Conservation (phyloP, 805 yeast species). For the Starmerella vitae region DNA sequence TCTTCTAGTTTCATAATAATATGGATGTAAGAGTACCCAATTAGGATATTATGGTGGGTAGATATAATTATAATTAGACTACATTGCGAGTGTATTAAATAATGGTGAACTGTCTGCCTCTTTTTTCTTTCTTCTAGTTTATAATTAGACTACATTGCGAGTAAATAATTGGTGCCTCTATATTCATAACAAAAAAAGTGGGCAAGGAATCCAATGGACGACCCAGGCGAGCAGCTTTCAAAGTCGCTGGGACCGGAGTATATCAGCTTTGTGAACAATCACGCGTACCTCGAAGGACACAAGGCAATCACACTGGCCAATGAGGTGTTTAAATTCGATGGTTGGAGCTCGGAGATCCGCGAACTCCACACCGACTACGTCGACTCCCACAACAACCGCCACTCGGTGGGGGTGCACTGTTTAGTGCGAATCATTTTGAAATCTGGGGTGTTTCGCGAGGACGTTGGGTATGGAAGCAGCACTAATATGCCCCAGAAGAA, state of each 20-base stretch:
- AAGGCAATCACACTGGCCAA: constrained; percentile 58
- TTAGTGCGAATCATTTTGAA: constrained; percentile 49
- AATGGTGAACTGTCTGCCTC: too few species aligned
- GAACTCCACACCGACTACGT: constrained; percentile 42
- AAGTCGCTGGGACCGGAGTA: constrained; percentile 28
- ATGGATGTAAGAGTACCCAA: too few species aligned
- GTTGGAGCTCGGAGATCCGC: constrained; percentile 57
- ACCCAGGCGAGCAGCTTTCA: constrained; percentile 14
- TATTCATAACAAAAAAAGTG: too few species aligned
- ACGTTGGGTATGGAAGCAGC: constrained; percentile 54
- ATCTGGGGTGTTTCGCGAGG: constrained; percentile 63
- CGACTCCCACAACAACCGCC: constrained; percentile 22
- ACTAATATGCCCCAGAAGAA: constrained; percentile 35
- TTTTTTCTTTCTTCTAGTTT: too few species aligned
- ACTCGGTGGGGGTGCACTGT: constrained; percentile 26
- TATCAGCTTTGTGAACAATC: constrained; percentile 30
- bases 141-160: too few species aligned
- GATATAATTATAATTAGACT: too few species aligned
- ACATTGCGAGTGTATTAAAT: too few species aligned
- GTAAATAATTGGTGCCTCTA: too few species aligned
- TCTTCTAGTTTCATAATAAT: too few species aligned
- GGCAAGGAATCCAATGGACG: too few species aligned
- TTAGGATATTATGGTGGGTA: too few species aligned
- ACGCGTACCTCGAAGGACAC: constrained; percentile 64
- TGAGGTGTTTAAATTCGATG: constrained; percentile 64